Conservation (phyloP, 2,329 filamentous ascomycete genomes). For the Neocucurbitaria cava region DNA sequence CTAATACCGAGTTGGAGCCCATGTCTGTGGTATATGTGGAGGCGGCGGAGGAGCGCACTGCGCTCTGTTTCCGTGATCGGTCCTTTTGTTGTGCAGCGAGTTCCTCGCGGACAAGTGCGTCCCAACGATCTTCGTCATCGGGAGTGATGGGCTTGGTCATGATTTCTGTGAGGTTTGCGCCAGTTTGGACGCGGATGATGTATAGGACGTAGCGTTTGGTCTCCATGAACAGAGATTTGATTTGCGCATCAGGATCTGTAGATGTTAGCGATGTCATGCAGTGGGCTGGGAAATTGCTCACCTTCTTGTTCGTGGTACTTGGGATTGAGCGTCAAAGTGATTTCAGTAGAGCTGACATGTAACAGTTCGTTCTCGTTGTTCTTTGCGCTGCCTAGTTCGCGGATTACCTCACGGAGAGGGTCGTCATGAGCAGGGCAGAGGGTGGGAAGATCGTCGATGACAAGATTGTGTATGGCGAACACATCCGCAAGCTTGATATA, state of each 20-base stretch:
- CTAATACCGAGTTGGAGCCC: slow-evolving; percentile 67
- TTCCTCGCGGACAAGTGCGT: slow-evolving; percentile 80
- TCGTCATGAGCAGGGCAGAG: slow-evolving; percentile 86
- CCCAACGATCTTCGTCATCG: slow-evolving; percentile 92
- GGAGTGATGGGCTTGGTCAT: slow-evolving; percentile 85
- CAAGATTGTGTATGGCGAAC: slow-evolving; percentile 90
- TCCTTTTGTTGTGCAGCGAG: slow-evolving; percentile 57
- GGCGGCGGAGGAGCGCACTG: slow-evolving; percentile 81
- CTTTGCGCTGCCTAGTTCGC: slow-evolving; percentile 94
- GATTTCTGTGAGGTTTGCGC: slow-evolving; percentile 91
- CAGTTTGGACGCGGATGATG: slow-evolving; percentile 95
- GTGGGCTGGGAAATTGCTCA: slow-evolving; percentile 38
- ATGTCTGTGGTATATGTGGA: slow-evolving; percentile 72
- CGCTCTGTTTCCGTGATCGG: slow-evolving; percentile 58
- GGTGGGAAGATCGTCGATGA: slow-evolving; percentile 77
- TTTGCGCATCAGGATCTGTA: slow-evolving; percentile 84
- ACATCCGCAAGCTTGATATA: slow-evolving; percentile 99
- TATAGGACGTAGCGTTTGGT: slow-evolving; percentile 97
- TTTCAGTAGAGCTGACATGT: slow-evolving; percentile 84
- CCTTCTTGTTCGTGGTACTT: slow-evolving; percentile 86
- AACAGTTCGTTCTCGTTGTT: slow-evolving; percentile 94
- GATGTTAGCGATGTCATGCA: slow-evolving; percentile 28
- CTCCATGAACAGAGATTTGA: slow-evolving; percentile 95
- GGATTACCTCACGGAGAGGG: slow-evolving; percentile 86
- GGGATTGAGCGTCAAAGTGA: slow-evolving; percentile 87